phyloP scores from a whole-genome alignment of 805 yeast species.

The Candida krabiensis region DNA sequence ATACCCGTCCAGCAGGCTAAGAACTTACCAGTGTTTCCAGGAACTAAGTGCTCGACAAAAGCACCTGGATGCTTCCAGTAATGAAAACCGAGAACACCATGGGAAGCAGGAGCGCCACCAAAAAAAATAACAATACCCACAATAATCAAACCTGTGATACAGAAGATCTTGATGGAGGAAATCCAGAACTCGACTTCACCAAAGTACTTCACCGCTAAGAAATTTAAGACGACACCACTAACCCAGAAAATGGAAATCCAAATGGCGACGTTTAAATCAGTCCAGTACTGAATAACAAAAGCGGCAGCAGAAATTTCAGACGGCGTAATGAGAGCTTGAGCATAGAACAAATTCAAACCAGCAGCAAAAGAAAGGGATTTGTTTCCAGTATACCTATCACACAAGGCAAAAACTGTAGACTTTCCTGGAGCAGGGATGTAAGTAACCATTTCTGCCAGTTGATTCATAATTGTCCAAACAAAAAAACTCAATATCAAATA shows the following conservation, averaged over 20 bases:
- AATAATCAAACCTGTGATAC: conserved; percentile 62
- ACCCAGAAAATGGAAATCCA: conserved; percentile 57
- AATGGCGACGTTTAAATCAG: conserved; percentile 56
- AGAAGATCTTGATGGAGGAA: conserved; percentile 60
- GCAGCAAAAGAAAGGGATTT: conserved; percentile 60
- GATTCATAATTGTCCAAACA: conserved; percentile 64
- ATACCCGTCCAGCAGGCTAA: conserved; percentile 63
- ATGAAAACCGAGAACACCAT: conserved; percentile 46
- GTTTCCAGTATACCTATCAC: conserved; percentile 38
- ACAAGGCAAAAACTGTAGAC: conserved; percentile 56
- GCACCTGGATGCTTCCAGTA: conserved; percentile 40
- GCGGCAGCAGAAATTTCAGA: conserved; percentile 69
- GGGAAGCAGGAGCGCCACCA: conserved; percentile 61
- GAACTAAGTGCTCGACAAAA: conserved; percentile 48
- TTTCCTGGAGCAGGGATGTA: conserved; percentile 63
- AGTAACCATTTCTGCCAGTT: conserved; percentile 68
- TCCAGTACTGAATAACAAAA: conserved; percentile 62
- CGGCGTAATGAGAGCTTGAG: conserved; percentile 53
- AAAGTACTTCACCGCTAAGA: conserved; percentile 50
- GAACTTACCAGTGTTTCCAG: conserved; percentile 61
- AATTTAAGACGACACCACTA: conserved; percentile 45
- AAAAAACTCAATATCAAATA: conserved; percentile 63
- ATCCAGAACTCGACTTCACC: conserved; percentile 67
- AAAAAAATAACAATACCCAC: conserved; percentile 57
- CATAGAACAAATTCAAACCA: conserved; percentile 48